Evolutionary conservation across 2,329 filamentous ascomycete species (phyloP).

Genomic region (Fusarium sp.): DNA sequence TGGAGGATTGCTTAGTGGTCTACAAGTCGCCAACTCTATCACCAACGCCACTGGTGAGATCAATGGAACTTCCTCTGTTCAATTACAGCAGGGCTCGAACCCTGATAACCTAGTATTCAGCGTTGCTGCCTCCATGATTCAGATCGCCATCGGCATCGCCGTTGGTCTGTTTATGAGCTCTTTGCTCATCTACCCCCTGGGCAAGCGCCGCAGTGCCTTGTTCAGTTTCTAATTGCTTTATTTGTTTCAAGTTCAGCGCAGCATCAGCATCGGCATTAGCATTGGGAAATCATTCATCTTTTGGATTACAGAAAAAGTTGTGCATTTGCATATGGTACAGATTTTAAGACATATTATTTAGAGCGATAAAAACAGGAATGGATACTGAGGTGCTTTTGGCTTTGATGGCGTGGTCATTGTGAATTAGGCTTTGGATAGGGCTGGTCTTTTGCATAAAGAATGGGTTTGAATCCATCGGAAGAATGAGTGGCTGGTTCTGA

Average conservation of each 20-base stretch:
- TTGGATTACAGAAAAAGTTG: constrained; percentile 4
- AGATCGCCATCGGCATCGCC: constrained; percentile 62
- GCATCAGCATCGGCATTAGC: constrained; percentile 9
- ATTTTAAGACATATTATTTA: background rate
- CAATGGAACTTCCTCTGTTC: constrained; percentile 48
- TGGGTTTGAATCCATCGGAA: background rate
- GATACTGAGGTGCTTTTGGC: background rate
- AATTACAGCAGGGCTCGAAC: constrained; percentile 29
- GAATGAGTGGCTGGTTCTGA: constrained; percentile 4
- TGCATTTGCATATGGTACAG: background rate
- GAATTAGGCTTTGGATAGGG: background rate
- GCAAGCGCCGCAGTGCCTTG: constrained; percentile 59
- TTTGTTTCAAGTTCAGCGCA: constrained; percentile 1
- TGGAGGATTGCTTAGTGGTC: constrained; percentile 56
- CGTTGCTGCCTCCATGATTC: constrained; percentile 60
- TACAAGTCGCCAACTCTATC: constrained; percentile 55
- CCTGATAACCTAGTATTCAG: constrained; percentile 54
- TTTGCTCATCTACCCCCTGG: constrained; percentile 59
- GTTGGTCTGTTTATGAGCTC: constrained; percentile 61
- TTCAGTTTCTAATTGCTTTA: constrained; percentile 54
- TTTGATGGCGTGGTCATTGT: background rate
- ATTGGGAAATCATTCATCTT: background rate
- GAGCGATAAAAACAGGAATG: constrained; percentile 1
- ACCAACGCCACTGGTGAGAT: constrained; percentile 49
- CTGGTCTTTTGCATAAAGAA: background rate